phyloP scores from a whole-genome alignment of 495 filamentous ascomycete species.

The Penicillium malachiteum region DNA sequence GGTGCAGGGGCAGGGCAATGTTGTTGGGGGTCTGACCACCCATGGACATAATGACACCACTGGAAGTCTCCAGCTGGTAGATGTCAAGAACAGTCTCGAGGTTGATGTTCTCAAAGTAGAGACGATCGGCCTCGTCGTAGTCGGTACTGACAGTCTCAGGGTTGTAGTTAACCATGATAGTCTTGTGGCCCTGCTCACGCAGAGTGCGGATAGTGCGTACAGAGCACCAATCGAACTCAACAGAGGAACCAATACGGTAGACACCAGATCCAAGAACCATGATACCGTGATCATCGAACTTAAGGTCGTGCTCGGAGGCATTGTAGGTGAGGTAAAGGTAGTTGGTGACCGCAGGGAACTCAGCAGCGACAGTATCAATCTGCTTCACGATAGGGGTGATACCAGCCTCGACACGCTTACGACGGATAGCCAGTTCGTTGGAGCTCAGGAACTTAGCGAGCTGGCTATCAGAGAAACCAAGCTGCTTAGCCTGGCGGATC shows the following conservation, averaged over 20 bases:
- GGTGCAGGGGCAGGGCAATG: conserved; percentile 85
- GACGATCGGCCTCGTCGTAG: conserved; percentile 91
- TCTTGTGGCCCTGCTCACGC: conserved; percentile 84
- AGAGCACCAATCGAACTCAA: conserved; percentile 99
- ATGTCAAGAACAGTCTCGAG: conserved; percentile 94
- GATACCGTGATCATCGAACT: conserved; percentile 81
- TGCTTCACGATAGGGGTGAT: conserved; percentile 92
- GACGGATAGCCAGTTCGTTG: conserved; percentile 84
- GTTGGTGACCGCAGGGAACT: conserved; percentile 94
- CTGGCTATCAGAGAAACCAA: conserved; percentile 92
- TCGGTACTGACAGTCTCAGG: conserved; percentile 95
- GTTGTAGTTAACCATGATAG: conserved; percentile 98
- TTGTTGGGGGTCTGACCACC: conserved; percentile 98
- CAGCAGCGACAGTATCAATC: conserved; percentile 96
- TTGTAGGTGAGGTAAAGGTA: conserved; percentile 98
- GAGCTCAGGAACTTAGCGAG: conserved; percentile 91
- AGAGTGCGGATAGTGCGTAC: conserved; percentile 93
- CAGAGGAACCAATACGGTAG: conserved; percentile 94
- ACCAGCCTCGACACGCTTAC: conserved; percentile 75
- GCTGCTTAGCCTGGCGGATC: conserved; percentile 80
- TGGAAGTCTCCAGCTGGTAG: conserved; percentile 83
- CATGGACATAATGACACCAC: conserved; percentile 96
- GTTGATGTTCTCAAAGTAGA: conserved; percentile 98
- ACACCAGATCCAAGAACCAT: conserved; percentile 98
- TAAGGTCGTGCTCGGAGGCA: conserved; percentile 79